phyloP scores from a whole-genome alignment of 2,329 filamentous ascomycete genomes.

The Neocucurbitaria cava region DNA sequence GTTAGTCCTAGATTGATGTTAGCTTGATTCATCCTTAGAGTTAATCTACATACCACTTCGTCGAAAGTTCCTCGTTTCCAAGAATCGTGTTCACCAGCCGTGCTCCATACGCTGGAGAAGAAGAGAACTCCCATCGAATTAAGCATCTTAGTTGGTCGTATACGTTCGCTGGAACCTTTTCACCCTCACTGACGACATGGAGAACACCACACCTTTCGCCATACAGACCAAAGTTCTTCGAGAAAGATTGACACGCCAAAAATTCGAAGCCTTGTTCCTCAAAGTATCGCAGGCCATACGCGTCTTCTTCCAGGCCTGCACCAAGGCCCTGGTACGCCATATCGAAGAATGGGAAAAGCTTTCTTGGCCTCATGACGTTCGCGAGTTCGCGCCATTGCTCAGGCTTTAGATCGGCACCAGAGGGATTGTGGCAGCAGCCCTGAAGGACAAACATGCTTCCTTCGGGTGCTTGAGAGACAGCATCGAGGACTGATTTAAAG shows the following conservation, averaged over 20 bases:
- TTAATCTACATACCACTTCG: conserved; percentile 12
- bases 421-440: conserved; percentile 50
- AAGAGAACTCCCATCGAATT: conserved; percentile 39
- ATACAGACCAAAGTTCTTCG: conserved; percentile 52
- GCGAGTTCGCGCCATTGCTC: conserved; percentile 43
- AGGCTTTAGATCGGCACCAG: conserved; percentile 41
- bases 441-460: conserved; percentile 48
- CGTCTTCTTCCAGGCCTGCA: conserved; percentile 43
- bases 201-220: conserved; percentile 47
- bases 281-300: conserved; percentile 36
- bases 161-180: conserved; percentile 22
- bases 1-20: conserved; percentile 1
- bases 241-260: conserved; percentile 48
- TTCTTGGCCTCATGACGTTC: conserved; percentile 18
- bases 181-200: conserved; percentile 27
- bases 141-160: conserved; percentile 36
- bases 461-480: conserved; percentile 28
- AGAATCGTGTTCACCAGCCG: conserved; percentile 33
- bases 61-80: conserved; percentile 9
- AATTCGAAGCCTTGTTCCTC: conserved; percentile 36
- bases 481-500: conserved; percentile 31
- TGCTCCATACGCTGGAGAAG: conserved; percentile 36
- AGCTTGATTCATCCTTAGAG: background rate
- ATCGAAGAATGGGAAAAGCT: conserved; percentile 46
- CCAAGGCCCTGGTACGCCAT: conserved; percentile 50